Evolutionary conservation across 2,329 filamentous ascomycete species (phyloP).

Genomic region (Chaetomium strumarium): DNA sequence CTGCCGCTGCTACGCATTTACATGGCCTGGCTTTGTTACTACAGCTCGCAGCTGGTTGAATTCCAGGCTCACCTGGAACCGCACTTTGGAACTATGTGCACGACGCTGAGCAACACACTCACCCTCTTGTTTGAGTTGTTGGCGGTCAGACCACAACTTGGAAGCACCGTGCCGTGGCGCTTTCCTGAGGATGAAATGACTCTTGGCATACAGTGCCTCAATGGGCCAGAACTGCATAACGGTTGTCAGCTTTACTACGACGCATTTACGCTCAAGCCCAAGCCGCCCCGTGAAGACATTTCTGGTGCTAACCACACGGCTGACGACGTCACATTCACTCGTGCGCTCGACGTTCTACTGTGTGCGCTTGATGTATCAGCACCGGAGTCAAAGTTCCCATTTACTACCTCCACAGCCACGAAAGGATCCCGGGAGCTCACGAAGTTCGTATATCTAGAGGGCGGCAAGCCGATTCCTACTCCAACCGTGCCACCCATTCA

Average conservation of each 20-base stretch:
- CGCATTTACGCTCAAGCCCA: conserved; percentile 21
- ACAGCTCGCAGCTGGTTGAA: conserved; percentile 41
- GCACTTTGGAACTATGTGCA: conserved; percentile 42
- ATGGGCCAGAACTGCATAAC: conserved; percentile 33
- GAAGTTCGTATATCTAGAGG: conserved; percentile 18
- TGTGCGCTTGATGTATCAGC: conserved; percentile 44
- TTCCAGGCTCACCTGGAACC: conserved; percentile 41
- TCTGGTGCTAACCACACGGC: conserved; percentile 8
- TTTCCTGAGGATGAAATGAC: conserved; percentile 46
- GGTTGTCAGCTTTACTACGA: conserved; percentile 36
- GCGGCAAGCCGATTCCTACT: conserved; percentile 15
- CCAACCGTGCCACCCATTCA: not conserved
- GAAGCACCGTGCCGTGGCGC: conserved; percentile 41
- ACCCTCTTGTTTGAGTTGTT: conserved; percentile 45
- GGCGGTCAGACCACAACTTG: conserved; percentile 32
- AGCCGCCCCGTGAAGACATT: conserved; percentile 25
- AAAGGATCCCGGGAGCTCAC: conserved; percentile 15
- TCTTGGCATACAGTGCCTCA: conserved; percentile 40
- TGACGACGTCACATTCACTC: conserved; percentile 32
- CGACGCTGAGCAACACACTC: conserved; percentile 41
- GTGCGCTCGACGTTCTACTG: conserved; percentile 44
- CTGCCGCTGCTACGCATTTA: conserved; percentile 49
- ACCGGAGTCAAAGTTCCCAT: conserved; percentile 33
- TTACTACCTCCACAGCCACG: conserved; percentile 23
- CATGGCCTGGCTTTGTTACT: conserved; percentile 47